Conservation (phyloP, 2,329 filamentous ascomycete species). For the Aspergillus caelatus region DNA sequence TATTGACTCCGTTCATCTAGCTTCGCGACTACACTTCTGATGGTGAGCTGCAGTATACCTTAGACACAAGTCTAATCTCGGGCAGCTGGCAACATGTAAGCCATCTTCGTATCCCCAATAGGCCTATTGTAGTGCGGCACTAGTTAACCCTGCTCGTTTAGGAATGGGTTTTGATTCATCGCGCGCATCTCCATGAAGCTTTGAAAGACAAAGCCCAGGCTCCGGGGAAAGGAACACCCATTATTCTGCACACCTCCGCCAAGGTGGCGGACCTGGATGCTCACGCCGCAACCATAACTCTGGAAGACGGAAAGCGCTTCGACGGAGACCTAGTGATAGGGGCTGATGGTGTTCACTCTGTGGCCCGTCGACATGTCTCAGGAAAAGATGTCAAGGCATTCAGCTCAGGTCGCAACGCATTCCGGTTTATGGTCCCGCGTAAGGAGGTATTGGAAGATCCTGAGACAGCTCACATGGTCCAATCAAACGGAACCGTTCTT, state of each 20-base stretch:
- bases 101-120: neutral
- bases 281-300: constrained; percentile 43
- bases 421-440: constrained; percentile 57
- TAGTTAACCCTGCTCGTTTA: constrained; percentile 12
- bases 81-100: constrained; percentile 35
- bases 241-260: constrained; percentile 49
- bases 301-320: constrained; percentile 49
- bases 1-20: constrained; percentile 3
- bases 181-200: constrained; percentile 55
- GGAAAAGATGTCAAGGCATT: constrained; percentile 41
- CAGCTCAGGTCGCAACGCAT: constrained; percentile 59
- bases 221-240: constrained; percentile 37
- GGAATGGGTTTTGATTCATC: constrained; percentile 58
- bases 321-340: constrained; percentile 56
- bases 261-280: constrained; percentile 51
- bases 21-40: constrained; percentile 42
- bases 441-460: constrained; percentile 47
- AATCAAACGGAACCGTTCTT: constrained; percentile 43
- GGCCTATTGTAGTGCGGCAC: neutral
- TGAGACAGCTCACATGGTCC: constrained; percentile 41
- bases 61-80: constrained; percentile 22
- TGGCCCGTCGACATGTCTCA: constrained; percentile 30
- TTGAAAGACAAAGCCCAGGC: constrained; percentile 53
- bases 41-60: constrained; percentile 39
- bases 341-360: constrained; percentile 56